Conservation (phyloP, 2,329 filamentous ascomycete species). For the Neopestalotiopsis clavispora region DNA sequence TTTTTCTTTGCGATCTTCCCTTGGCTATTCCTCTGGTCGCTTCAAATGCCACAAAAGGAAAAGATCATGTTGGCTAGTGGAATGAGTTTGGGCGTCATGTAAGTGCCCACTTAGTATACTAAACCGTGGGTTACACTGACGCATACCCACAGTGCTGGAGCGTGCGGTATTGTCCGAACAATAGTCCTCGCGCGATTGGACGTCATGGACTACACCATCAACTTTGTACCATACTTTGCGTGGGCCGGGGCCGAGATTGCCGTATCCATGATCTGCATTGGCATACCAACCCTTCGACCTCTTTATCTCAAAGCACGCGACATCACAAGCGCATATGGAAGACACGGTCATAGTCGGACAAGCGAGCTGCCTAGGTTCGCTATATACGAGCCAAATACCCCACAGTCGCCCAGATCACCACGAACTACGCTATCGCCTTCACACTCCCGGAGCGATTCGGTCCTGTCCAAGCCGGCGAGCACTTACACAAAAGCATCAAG, state of each 20-base stretch:
- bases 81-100: slow-evolving; percentile 36
- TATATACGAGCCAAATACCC: slow-evolving; percentile 24
- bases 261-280: slow-evolving; percentile 33
- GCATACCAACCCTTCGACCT: slow-evolving; percentile 31
- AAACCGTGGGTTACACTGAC: background rate
- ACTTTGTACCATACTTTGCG: slow-evolving; percentile 35
- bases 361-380: slow-evolving; percentile 35
- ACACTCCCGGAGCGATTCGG: slow-evolving; percentile 24
- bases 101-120: slow-evolving; percentile 15
- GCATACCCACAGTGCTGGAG: slow-evolving; percentile 33
- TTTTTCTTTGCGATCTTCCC: slow-evolving; percentile 33
- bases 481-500: slow-evolving; percentile 25
- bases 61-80: slow-evolving; percentile 33
- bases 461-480: slow-evolving; percentile 26
- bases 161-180: slow-evolving; percentile 37
- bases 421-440: slow-evolving; percentile 20
- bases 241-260: slow-evolving; percentile 36
- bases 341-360: slow-evolving; percentile 19
- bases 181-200: slow-evolving; percentile 30
- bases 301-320: slow-evolving; percentile 32
- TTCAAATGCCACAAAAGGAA: slow-evolving; percentile 32
- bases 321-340: slow-evolving; percentile 24
- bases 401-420: slow-evolving; percentile 23
- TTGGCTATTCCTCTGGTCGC: slow-evolving; percentile 32
- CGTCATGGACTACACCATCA: slow-evolving; percentile 34